Evolutionary conservation across 179 eudicot species (phyloP).

Genomic region (Nepenthes alata): DNA sequence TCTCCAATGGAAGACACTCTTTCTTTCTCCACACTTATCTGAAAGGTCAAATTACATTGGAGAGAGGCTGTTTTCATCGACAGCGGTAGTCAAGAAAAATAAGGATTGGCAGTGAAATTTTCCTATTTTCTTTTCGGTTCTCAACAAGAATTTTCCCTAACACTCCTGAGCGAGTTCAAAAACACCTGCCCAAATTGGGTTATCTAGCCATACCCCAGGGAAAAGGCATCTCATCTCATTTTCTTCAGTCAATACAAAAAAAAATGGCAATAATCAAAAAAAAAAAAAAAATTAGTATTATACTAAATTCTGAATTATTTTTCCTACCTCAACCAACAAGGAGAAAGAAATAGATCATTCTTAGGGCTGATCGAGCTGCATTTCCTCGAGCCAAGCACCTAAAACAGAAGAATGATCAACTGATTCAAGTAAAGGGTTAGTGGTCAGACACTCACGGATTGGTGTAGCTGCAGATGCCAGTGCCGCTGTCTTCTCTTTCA

Average conservation of each 20-base stretch:
- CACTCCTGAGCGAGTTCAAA: conserved; percentile 6
- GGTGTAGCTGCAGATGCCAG: conserved; percentile 16
- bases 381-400: conserved; percentile 58
- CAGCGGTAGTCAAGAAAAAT: too few species aligned
- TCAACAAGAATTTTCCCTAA: conserved; percentile 8
- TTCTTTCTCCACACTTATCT: too few species aligned
- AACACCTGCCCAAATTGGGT: neutral
- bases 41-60: too few species aligned
- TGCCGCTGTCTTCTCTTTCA: conserved; percentile 18
- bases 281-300: neutral
- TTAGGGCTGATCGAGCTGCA: conserved; percentile 54
- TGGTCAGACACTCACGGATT: conserved; percentile 23
- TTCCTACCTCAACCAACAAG: conserved; percentile 4
- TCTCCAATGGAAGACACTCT: too few species aligned
- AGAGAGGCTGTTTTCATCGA: too few species aligned
- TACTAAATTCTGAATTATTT: neutral
- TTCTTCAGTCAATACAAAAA: neutral
- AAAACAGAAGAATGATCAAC: conserved; percentile 38
- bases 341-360: conserved; percentile 10
- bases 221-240: neutral
- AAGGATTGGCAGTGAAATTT: too few species aligned
- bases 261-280: conserved; percentile 4
- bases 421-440: conserved; percentile 25
- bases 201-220: neutral
- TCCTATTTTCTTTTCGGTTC: neutral